These are phyloP conservation scores for Hyaloscypha finlandica DNA, from an alignment of 495 filamentous ascomycete species.

Conservation along the genomic window DNA sequence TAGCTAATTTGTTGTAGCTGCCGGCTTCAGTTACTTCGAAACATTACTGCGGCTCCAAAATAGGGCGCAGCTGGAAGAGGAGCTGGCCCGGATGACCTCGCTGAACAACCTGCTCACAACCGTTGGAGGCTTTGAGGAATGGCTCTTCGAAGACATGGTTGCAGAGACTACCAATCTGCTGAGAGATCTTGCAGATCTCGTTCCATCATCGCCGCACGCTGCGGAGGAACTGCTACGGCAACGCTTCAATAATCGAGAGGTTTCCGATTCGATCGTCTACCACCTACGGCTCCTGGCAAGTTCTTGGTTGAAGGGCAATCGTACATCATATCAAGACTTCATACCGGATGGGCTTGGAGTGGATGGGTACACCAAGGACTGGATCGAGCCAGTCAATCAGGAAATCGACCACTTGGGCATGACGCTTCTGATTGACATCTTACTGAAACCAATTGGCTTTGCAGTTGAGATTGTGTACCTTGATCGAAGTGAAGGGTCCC, in stretches of 20 bases:
- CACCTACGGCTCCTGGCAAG: conserved; percentile 75
- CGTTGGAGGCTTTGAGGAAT: conserved; percentile 63
- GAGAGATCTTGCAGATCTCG: conserved; percentile 50
- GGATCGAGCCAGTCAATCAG: conserved; percentile 70
- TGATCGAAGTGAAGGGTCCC: conserved; percentile 78
- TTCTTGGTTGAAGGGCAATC: conserved; percentile 80
- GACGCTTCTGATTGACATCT: conserved; percentile 71
- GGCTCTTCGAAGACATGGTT: conserved; percentile 81
- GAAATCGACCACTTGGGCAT: conserved; percentile 92
- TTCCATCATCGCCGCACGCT: conserved; percentile 52
- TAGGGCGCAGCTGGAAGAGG: conserved; percentile 61
- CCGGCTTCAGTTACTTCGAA: conserved; percentile 93
- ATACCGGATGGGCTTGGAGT: conserved; percentile 56
- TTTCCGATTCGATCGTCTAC: conserved; percentile 71
- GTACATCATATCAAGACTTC: conserved; percentile 69
- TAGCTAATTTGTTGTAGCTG: conserved; percentile 55
- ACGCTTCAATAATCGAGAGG: conserved; percentile 72
- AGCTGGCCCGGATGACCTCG: conserved; percentile 69
- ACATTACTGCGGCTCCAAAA: conserved; percentile 69
- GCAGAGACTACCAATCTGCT: conserved; percentile 72
- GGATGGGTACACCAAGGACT: conserved; percentile 66
- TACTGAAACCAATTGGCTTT: conserved; percentile 78
- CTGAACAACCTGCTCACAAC: conserved; percentile 68
- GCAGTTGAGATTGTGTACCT: conserved; percentile 88
- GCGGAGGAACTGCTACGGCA: conserved; percentile 62